A percentile compares a stretch with the other conserved stretches of the same genome.
phyloP scores from a whole-genome alignment of 441 rosid species.

The Gossypium aridum region DNA sequence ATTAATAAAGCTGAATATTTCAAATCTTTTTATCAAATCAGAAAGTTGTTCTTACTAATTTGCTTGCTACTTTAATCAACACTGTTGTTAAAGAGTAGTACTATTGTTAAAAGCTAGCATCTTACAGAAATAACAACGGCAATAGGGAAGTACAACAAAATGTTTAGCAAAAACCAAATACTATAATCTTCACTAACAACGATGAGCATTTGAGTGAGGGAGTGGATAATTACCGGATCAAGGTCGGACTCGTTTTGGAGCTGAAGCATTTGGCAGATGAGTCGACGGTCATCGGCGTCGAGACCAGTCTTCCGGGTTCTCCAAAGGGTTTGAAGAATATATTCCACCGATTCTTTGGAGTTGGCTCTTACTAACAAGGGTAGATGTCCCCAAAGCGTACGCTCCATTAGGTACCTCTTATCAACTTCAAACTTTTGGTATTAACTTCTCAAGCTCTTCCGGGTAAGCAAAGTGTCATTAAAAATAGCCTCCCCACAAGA shows the following conservation, averaged over 20 bases:
- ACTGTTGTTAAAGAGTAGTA: neutral
- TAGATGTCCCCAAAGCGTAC: slow-evolving; percentile 47
- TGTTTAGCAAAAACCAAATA: neutral
- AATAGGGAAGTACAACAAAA: neutral
- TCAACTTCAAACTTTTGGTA: neutral
- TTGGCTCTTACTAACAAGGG: slow-evolving; percentile 34
- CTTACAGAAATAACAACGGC: neutral
- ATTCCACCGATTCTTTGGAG: slow-evolving; percentile 59
- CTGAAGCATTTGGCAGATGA: slow-evolving; percentile 48
- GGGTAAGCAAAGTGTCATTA: neutral
- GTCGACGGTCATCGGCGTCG: slow-evolving; percentile 40
- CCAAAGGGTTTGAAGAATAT: slow-evolving; percentile 62
- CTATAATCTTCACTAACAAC: neutral
- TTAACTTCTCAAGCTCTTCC: neutral
- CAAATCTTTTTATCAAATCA: neutral
- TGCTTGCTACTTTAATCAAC: neutral
- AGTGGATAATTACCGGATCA: slow-evolving; percentile 43
- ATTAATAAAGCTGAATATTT: neutral
- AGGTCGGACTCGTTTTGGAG: slow-evolving; percentile 51
- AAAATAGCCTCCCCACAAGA: neutral
- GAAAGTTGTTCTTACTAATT: neutral
- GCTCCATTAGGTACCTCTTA: slow-evolving; percentile 27
- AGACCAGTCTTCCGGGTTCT: slow-evolving; percentile 52
- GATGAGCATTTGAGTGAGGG: neutral
- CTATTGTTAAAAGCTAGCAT: neutral